phyloP scores from a whole-genome alignment of 1,139 yeast species.

The Taphrina pruni region DNA sequence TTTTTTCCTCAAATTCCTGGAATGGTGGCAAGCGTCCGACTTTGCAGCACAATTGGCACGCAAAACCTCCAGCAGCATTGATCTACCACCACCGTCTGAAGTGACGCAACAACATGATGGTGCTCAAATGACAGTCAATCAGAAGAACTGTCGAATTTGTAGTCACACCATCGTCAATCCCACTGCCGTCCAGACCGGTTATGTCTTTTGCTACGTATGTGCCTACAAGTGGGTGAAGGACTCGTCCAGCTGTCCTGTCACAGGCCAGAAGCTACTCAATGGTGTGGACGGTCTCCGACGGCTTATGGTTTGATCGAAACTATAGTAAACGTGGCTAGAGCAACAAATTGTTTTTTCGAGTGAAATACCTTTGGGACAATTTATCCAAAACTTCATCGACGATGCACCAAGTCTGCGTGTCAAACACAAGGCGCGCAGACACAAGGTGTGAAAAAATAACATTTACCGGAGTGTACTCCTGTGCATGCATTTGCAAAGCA shows the following conservation, averaged over 20 bases:
- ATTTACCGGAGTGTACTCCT: neutral
- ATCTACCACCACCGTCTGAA: slow-evolving; percentile 37
- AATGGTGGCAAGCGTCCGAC: slow-evolving; percentile 92
- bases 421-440: neutral
- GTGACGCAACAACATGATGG: neutral
- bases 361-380: too few relatives aligned
- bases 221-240: slow-evolving; percentile 66
- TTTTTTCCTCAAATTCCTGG: slow-evolving; percentile 81
- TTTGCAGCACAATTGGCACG: slow-evolving; percentile 68
- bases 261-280: slow-evolving; percentile 73
- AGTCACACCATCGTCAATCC: slow-evolving; percentile 70
- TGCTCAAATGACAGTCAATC: slow-evolving; percentile 39
- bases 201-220: slow-evolving; percentile 87
- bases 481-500: neutral
- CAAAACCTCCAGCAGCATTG: slow-evolving; percentile 51
- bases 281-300: slow-evolving; percentile 36
- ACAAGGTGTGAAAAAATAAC: neutral
- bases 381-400: too few relatives aligned
- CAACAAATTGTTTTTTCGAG: neutral
- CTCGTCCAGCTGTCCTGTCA: slow-evolving; percentile 86
- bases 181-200: slow-evolving; percentile 88
- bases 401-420: too few relatives aligned
- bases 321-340: neutral
- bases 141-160: slow-evolving; percentile 71
- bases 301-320: slow-evolving; percentile 20